phyloP scores from a whole-genome alignment of 106 monocot genomes.

The Apostasia shenzhenica region DNA sequence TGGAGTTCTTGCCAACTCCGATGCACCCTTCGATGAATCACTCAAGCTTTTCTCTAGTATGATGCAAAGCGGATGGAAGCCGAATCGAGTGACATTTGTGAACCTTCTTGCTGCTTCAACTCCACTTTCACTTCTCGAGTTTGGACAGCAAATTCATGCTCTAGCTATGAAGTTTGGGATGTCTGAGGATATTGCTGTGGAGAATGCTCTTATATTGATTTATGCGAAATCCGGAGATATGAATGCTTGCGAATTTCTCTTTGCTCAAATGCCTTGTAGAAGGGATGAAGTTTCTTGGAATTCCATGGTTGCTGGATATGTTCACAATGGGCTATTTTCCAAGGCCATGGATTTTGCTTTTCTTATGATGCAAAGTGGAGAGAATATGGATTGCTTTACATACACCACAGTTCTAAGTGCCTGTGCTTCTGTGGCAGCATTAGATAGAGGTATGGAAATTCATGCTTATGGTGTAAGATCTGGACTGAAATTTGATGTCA shows the following conservation, averaged over 20 bases:
- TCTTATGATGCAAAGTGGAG: slow-evolving; percentile 56
- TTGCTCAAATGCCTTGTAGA: slow-evolving; percentile 44
- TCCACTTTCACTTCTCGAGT: slow-evolving; percentile 35
- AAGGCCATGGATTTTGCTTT: slow-evolving; percentile 75
- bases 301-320: slow-evolving; percentile 74
- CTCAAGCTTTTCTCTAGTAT: slow-evolving; percentile 44
- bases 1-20: slow-evolving; percentile 42
- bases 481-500: slow-evolving; percentile 41
- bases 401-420: slow-evolving; percentile 60
- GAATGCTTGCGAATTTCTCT: slow-evolving; percentile 46
- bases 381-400: slow-evolving; percentile 61
- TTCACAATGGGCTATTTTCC: slow-evolving; percentile 58
- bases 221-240: slow-evolving; percentile 71
- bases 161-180: slow-evolving; percentile 38
- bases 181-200: slow-evolving; percentile 27
- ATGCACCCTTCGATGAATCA: slow-evolving; percentile 24
- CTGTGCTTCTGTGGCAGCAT: slow-evolving; percentile 65
- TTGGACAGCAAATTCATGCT: slow-evolving; percentile 51
- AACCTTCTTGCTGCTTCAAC: slow-evolving; percentile 54
- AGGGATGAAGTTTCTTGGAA: slow-evolving; percentile 83
- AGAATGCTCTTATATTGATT: slow-evolving; percentile 68
- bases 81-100: slow-evolving; percentile 64
- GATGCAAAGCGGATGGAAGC: slow-evolving; percentile 51
- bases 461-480: slow-evolving; percentile 60
- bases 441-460: slow-evolving; percentile 78